Evolutionary conservation across 805 yeast species (phyloP).

Genomic region (Middelhovenomyces tepae): DNA sequence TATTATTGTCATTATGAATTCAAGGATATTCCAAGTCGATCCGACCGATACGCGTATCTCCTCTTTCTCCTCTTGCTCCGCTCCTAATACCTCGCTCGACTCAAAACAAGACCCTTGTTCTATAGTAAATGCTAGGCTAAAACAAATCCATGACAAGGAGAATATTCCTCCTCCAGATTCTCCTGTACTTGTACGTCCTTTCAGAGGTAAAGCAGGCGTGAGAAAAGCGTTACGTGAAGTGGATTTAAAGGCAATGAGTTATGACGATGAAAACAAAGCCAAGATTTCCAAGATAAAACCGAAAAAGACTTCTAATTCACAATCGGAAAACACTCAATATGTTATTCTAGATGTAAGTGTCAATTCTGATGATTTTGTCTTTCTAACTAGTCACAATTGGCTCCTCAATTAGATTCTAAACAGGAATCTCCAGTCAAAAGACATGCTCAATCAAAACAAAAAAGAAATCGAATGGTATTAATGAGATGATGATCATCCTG

Average conservation of each 20-base stretch:
- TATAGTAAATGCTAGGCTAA: too few species aligned
- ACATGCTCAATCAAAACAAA: background rate
- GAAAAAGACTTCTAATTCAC: too few species aligned
- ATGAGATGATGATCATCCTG: too few species aligned
- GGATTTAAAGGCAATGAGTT: slow-evolving; percentile 1
- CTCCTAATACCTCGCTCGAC: too few species aligned
- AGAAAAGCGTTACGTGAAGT: slow-evolving; percentile 8
- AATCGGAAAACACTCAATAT: too few species aligned
- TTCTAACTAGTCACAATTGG: slow-evolving; percentile 7
- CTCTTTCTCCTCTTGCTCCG: too few species aligned
- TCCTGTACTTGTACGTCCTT: slow-evolving; percentile 9
- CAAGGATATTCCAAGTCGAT: too few species aligned
- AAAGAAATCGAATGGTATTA: slow-evolving; percentile 7
- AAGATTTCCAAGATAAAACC: slow-evolving; percentile 1
- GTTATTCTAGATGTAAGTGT: slow-evolving; percentile 6
- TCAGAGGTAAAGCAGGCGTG: background rate
- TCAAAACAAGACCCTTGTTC: too few species aligned
- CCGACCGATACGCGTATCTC: too few species aligned
- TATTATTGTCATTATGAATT: too few species aligned
- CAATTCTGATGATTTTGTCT: background rate
- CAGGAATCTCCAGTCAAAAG: background rate
- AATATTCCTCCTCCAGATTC: slow-evolving; percentile 18
- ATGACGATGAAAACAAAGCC: slow-evolving; percentile 2
- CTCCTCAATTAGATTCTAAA: slow-evolving; percentile 2
- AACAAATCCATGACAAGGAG: too few species aligned